These are phyloP conservation scores for Polychytrium aggregatum DNA, from an alignment of 192 early-diverging fungal genomes.

Conservation along the genomic window DNA sequence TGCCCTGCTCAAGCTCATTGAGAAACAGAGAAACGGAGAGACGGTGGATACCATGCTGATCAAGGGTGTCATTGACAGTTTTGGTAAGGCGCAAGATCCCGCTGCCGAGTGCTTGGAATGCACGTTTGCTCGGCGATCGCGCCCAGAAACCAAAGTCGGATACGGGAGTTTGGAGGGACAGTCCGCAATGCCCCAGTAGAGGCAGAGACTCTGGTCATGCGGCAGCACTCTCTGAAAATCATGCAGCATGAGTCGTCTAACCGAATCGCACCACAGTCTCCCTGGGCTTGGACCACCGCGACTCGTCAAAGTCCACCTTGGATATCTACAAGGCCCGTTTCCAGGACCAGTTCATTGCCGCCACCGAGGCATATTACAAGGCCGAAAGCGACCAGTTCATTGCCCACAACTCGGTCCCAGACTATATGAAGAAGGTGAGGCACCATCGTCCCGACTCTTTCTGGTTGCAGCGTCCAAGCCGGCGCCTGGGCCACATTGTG, in stretches of 20 bases:
- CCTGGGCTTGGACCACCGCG: slow-evolving; percentile 71
- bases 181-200: too few species aligned
- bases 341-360: slow-evolving; percentile 68
- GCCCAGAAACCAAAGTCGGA: too few species aligned
- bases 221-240: too few species aligned
- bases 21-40: slow-evolving; percentile 78
- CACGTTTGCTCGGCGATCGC: too few species aligned
- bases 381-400: slow-evolving; percentile 83
- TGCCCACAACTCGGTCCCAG: slow-evolving; percentile 76
- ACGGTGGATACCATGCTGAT: slow-evolving; percentile 74
- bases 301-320: slow-evolving; percentile 65
- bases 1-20: slow-evolving; percentile 70
- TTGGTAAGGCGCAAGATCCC: too few species aligned
- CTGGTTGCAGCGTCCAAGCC: too few species aligned
- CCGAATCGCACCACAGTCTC: too few species aligned
- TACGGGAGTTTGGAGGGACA: too few species aligned
- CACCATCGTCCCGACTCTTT: not conserved
- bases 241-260: too few species aligned
- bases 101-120: too few species aligned
- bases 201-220: too few species aligned
- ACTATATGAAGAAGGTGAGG: slow-evolving; percentile 88
- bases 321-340: slow-evolving; percentile 84
- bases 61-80: slow-evolving; percentile 83
- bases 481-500: not conserved
- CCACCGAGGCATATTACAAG: slow-evolving; percentile 79